These are phyloP conservation scores for Colletotrichum tamarilloi DNA, from an alignment of 2,329 filamentous ascomycete genomes.

Conservation along the genomic window DNA sequence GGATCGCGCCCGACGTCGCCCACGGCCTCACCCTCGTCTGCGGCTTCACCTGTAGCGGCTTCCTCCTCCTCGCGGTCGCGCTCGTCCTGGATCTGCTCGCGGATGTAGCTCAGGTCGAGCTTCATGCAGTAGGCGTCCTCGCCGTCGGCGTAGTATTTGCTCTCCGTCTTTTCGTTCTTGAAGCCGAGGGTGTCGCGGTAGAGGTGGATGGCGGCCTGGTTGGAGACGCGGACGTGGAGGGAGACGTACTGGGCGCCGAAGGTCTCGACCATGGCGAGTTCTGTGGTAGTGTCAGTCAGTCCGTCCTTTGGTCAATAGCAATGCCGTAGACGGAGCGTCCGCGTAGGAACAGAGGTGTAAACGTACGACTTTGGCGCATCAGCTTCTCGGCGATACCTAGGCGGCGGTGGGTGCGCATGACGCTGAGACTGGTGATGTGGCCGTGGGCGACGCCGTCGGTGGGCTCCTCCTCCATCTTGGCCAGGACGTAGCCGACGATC, in stretches of 20 bases:
- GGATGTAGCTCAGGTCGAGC: conserved; percentile 78
- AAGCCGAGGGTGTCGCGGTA: conserved; percentile 95
- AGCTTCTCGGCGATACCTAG: conserved; percentile 96
- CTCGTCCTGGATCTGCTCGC: conserved; percentile 57
- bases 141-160: conserved; percentile 96
- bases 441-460: conserved; percentile 90
- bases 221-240: conserved; percentile 94
- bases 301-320: no score
- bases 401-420: conserved; percentile 94
- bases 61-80: conserved; percentile 55
- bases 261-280: conserved; percentile 96
- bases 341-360: no score
- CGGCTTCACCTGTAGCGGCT: conserved; percentile 45
- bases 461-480: conserved; percentile 99
- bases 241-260: conserved; percentile 93
- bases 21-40: conserved; percentile 77
- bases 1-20: conserved; percentile 71
- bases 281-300: conserved; percentile 43
- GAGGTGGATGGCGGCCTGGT: conserved; percentile 88
- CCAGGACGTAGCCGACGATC: conserved; percentile 98
- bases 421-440: conserved; percentile 93
- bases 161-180: conserved; percentile 85
- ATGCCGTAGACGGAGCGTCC: no score
- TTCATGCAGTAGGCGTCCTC: conserved; percentile 97
- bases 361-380: conserved; percentile 90